Evolutionary conservation across 306 rosid species (phyloP).

Genomic region (Begonia loranthoides): DNA sequence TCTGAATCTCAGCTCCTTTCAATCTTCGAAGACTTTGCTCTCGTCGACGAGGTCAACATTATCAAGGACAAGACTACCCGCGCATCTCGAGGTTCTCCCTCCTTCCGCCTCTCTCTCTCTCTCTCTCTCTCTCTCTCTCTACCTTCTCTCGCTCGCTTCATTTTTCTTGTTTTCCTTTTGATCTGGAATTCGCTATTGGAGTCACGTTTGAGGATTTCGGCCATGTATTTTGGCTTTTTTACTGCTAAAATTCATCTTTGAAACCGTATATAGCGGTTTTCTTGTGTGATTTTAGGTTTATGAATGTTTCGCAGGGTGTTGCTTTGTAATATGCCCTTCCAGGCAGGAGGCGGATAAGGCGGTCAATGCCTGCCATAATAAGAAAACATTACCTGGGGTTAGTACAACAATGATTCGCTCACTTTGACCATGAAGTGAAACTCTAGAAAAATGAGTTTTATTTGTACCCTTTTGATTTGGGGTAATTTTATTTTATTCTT

Average conservation of each 20-base stretch:
- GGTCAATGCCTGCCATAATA: conserved; percentile 88
- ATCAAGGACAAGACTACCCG: conserved; percentile 92
- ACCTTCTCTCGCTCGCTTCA: conserved; percentile 14
- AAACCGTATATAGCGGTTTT: too few species aligned
- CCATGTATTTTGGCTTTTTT: too few species aligned
- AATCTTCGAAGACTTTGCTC: conserved; percentile 79
- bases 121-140: neutral
- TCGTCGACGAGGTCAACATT: conserved; percentile 96
- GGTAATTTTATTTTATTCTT: neutral
- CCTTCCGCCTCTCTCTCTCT: neutral
- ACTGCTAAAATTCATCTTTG: too few species aligned
- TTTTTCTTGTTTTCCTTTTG: conserved; percentile 7
- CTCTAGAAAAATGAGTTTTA: too few species aligned
- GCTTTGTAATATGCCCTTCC: conserved; percentile 87
- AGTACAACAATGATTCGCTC: conserved; percentile 7
- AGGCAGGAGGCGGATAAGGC: conserved; percentile 95
- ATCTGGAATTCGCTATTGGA: neutral
- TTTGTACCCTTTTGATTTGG: conserved; percentile 4
- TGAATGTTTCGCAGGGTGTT: conserved; percentile 42
- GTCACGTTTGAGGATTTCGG: too few species aligned
- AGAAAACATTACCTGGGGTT: conserved; percentile 88
- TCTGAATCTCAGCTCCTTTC: conserved; percentile 69
- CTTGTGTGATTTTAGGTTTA: neutral
- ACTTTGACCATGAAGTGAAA: too few species aligned
- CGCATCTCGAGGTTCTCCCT: conserved; percentile 61